Conservation (phyloP, 371 early-diverging fungal genomes). For the Syncephalastrum sp. region DNA sequence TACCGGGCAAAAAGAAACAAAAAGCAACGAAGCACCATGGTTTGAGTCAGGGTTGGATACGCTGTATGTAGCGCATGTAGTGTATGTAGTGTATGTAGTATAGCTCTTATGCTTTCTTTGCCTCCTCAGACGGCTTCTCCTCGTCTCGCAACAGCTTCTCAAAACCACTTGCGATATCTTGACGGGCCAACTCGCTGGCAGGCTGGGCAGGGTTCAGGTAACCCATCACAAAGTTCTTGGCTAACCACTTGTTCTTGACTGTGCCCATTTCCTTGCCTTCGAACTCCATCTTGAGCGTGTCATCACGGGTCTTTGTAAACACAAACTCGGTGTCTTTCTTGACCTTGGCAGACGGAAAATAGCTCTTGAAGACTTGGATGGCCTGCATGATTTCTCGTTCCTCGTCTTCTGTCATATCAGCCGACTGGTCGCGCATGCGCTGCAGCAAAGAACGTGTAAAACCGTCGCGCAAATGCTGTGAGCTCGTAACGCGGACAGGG, state of each 20-base stretch:
- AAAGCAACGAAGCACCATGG: background rate
- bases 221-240: constrained; percentile 61
- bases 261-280: constrained; percentile 59
- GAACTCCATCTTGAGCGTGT: constrained; percentile 54
- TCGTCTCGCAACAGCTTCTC: constrained; percentile 16
- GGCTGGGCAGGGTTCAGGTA: constrained; percentile 61
- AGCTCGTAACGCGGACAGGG: constrained; percentile 62
- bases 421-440: constrained; percentile 42
- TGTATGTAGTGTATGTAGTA: no score
- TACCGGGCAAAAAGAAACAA: background rate
- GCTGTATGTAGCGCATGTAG: no score
- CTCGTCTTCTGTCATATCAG: constrained; percentile 39
- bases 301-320: constrained; percentile 63
- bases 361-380: constrained; percentile 59
- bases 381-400: constrained; percentile 50
- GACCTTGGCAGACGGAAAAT: constrained; percentile 62
- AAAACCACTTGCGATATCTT: constrained; percentile 27
- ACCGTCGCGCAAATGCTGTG: constrained; percentile 73
- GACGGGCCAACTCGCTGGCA: constrained; percentile 44
- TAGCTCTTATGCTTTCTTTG: constrained; percentile 1
- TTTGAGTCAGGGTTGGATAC: background rate
- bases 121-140: constrained; percentile 7
- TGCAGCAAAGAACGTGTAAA: constrained; percentile 59
- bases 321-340: constrained; percentile 58
- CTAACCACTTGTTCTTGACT: constrained; percentile 58